phyloP scores from a whole-genome alignment of 176 grass and related monocot genomes.

The Rhynchospora breviuscula region DNA sequence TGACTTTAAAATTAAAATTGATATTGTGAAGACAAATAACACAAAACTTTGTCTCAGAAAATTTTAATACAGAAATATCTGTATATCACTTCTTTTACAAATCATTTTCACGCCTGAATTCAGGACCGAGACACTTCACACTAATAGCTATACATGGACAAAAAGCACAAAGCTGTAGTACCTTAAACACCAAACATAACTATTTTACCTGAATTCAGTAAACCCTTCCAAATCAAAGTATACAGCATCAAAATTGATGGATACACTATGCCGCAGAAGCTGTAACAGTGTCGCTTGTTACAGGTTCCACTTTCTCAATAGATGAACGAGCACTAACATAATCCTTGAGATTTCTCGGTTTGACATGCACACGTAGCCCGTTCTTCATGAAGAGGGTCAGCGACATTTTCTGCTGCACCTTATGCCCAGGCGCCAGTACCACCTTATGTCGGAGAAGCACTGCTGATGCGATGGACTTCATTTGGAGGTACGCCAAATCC shows the following conservation, averaged over 20 bases:
- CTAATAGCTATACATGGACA: background rate
- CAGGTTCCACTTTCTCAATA: background rate
- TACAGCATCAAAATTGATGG: background rate
- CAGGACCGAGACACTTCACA: slow-evolving; percentile 8
- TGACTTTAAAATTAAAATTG: background rate
- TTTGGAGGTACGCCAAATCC: slow-evolving; percentile 93
- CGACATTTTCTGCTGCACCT: slow-evolving; percentile 97
- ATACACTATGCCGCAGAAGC: slow-evolving; percentile 51
- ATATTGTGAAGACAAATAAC: background rate
- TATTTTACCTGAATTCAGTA: background rate
- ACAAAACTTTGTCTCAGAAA: background rate
- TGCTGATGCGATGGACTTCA: slow-evolving; percentile 90
- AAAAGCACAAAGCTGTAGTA: slow-evolving; percentile 13
- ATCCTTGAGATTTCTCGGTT: slow-evolving; percentile 43
- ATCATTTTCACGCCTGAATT: slow-evolving; percentile 2
- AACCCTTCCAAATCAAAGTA: background rate
- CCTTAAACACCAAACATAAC: slow-evolving; percentile 14
- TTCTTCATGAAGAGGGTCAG: slow-evolving; percentile 99
- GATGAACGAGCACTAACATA: slow-evolving; percentile 21
- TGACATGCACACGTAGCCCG: slow-evolving; percentile 62
- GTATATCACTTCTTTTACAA: slow-evolving; percentile 16
- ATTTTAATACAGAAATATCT: background rate
- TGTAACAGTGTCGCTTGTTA: slow-evolving; percentile 40
- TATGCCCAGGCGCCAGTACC: slow-evolving; percentile 62
- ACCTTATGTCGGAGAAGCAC: slow-evolving; percentile 79